Base-by-base conservation (phyloP, 2,329 filamentous ascomycete species). In the Apiospora hydei region DNA sequence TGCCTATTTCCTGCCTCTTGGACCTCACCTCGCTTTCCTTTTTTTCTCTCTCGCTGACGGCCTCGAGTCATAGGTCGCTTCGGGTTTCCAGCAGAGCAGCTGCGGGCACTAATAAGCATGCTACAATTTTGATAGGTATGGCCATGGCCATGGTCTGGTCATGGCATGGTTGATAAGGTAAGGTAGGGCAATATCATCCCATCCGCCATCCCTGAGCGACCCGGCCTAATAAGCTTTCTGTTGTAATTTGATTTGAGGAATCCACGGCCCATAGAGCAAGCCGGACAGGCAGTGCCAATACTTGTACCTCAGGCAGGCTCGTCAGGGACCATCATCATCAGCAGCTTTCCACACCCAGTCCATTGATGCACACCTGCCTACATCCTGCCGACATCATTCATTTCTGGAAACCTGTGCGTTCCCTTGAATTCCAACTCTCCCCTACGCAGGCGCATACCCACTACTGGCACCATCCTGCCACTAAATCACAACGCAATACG, bases 341-440 rank as follows among this genome's bases (percentile, higher is more conserved):
- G 6, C 26, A 57, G 6, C 26, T 4, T 18, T 10, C 41, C n/a
- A 18, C 6, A 49, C 21, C 46, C 46, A n/a, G n/a, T 49, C n/a
- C 46, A 49, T 49, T n/a, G 46, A n/a, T n/a, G 46, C 46, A 26
- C 26, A 26, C 49, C 49, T 21, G 30, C 51, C 51, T 16, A 53
- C 24, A 30, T 16, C 24, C 24, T 24, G 26, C 51, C 51, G 30
- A 53, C 24, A 53, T 53, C 26, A 34, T 64, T 38, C 57, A 10
- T n/a, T 64, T 64, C 57, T 61, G 26, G 53, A 41, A 64, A 41
- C 34, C 18, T 64, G 57, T 64, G 57, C 41, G 57, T 64, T 49
- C 67, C 67, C 67, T 49, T 34, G 44, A n/a, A 69, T 69, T 69
- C 67, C 67, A 49, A 69, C 67, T 49, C 47, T 68, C 51, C 51